Evolutionary conservation across 2,329 filamentous ascomycete genomes (phyloP).

Genomic region (Coleophoma crateriformis): DNA sequence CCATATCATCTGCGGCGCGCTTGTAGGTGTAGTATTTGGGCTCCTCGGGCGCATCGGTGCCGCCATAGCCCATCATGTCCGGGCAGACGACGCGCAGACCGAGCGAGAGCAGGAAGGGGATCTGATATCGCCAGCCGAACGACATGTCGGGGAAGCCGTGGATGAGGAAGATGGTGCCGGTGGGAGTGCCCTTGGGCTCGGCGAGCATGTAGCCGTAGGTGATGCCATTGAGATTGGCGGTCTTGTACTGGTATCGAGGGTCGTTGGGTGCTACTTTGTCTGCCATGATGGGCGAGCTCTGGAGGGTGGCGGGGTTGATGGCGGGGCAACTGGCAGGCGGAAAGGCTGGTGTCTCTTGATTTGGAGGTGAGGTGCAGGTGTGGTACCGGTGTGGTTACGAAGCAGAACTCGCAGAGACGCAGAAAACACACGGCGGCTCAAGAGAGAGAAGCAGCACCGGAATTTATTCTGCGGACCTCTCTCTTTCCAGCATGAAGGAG

Average conservation of each 20-base stretch:
- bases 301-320: too few relatives aligned
- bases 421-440: too few relatives aligned
- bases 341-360: too few relatives aligned
- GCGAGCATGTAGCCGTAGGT: conserved; percentile 64
- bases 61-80: conserved; percentile 82
- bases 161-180: conserved; percentile 43
- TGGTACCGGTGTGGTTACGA: too few relatives aligned
- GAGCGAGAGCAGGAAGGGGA: conserved; percentile 67
- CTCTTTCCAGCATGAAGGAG: too few relatives aligned
- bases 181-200: conserved; percentile 37
- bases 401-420: too few relatives aligned
- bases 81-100: conserved; percentile 77
- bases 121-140: conserved; percentile 85
- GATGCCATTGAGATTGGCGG: conserved; percentile 58
- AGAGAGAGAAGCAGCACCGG: too few relatives aligned
- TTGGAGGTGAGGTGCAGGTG: too few relatives aligned
- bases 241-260: conserved; percentile 58
- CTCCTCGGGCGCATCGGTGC: conserved; percentile 62
- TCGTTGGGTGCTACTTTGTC: conserved; percentile 64
- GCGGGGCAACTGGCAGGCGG: too few relatives aligned
- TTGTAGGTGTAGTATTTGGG: conserved; percentile 64
- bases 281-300: conserved; percentile 34
- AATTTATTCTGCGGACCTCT: too few relatives aligned
- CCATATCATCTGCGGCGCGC: conserved; percentile 68
- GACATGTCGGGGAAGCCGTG: conserved; percentile 76